Evolutionary conservation across 768 basidiomycete genomes (phyloP), one percentile per base, ranked within the genome.

Genomic region (Tricholoma bakamatsutake): DNA sequence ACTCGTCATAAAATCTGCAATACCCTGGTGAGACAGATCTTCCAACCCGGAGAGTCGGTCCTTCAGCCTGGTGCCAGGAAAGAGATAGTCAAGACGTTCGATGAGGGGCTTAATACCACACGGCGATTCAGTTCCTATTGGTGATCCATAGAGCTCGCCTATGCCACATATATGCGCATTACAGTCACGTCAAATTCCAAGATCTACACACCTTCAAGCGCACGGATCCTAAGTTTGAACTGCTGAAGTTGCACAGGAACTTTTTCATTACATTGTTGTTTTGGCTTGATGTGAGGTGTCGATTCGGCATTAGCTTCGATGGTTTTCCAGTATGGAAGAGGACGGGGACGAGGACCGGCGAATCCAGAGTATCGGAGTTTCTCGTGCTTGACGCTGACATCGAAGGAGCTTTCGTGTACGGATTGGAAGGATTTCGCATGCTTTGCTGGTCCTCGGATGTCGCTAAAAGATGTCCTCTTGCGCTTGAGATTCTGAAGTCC

Each of bases 61-160:
- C 54, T 71, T 70, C 17, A 82, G 69, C 33, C 79, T 71, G 28
- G 79, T 75, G 6, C 80, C 81, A 39, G 80, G 80, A 48, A 82
- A 65, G 50, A 76, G 57, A 33, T 46, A 37, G 39, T 78, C 76
- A 13, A 84, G 66, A 35, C 66, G 69, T 13, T 72, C 61, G 12
- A 79, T 62, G 30, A 80, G 60, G 5, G 56, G 53, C 5, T 61
- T 62, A 48, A 79, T 64, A 10, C 72, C 70, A 15, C 67, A 61
- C 21, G 76, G 75, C 1, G 73, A 71, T 61, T 78, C 76, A 1
- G 73, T 67, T 40, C 74, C 76, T 49, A 76, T 69, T 10, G 65
- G 61, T 24, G 72, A 70, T 6, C 76, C 77, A 53, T 74, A 76
- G 2, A 76, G 65, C 52, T 71, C 70, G 53, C 74, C 80, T 80